Conservation (phyloP, 2,329 filamentous ascomycete genomes). For the Penicillium digitatum region DNA sequence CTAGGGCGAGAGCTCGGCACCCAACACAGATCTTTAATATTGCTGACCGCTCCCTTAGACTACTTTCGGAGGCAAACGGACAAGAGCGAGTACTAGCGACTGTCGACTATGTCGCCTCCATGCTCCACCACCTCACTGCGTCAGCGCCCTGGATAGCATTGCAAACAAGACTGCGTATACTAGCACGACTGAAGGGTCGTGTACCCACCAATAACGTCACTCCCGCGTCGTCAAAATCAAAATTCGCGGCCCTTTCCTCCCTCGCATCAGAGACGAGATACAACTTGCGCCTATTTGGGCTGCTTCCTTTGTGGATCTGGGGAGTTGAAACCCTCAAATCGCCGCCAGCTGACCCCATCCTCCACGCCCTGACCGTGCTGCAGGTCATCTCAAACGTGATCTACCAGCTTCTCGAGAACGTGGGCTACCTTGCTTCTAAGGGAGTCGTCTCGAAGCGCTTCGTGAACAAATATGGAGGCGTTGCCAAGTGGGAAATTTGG, state of each 20-base stretch:
- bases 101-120: constrained; percentile 63
- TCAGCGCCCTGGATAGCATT: constrained; percentile 44
- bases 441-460: constrained; percentile 56
- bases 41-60: constrained; percentile 39
- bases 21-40: not conserved
- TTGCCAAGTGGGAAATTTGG: constrained; percentile 63
- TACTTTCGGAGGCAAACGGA: constrained; percentile 64
- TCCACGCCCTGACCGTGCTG: constrained; percentile 57
- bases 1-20: not conserved
- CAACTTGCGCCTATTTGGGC: constrained; percentile 55
- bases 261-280: constrained; percentile 51
- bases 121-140: constrained; percentile 58
- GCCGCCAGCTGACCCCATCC: constrained; percentile 43
- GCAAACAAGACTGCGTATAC: constrained; percentile 45
- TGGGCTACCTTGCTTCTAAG: constrained; percentile 70
- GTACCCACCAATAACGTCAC: constrained; percentile 5
- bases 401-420: constrained; percentile 81
- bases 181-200: constrained; percentile 30
- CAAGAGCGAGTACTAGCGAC: constrained; percentile 67
- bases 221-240: constrained; percentile 40
- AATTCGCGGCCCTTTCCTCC: constrained; percentile 47
- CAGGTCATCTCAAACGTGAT: constrained; percentile 65
- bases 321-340: constrained; percentile 60
- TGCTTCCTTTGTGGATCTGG: constrained; percentile 75
- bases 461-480: constrained; percentile 47